A percentile compares a stretch with the other conserved stretches of the same genome.
Conservation (phyloP, 768 basidiomycete species). For the Kwoniella dejecticola region DNA sequence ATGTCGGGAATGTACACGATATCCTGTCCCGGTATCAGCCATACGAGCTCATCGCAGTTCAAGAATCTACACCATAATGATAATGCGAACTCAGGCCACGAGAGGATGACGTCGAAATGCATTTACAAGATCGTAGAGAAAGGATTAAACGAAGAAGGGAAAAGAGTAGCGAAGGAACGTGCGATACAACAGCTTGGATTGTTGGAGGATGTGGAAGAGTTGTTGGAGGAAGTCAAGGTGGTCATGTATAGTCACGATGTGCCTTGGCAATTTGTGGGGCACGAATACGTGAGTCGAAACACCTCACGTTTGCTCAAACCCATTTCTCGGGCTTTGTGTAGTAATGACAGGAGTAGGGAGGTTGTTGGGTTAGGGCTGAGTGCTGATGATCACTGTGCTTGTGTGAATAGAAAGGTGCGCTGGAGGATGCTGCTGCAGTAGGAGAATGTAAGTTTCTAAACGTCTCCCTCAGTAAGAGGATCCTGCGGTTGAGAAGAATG, state of each 20-base stretch:
- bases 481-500: no score
- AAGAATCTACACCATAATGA: no score
- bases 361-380: not conserved
- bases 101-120: constrained; percentile 21
- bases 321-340: no score
- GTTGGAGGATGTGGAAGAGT: constrained; percentile 37
- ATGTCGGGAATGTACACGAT: constrained; percentile 48
- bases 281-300: constrained; percentile 47
- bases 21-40: constrained; percentile 33
- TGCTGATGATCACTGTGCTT: not conserved
- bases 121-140: constrained; percentile 31
- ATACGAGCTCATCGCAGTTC: not conserved
- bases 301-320: not conserved
- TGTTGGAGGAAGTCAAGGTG: constrained; percentile 39
- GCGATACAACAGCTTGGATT: constrained; percentile 43
- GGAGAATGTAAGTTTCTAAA: constrained; percentile 46
- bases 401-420: constrained; percentile 42
- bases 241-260: constrained; percentile 52
- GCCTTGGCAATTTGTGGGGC: constrained; percentile 51
- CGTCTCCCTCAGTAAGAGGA: not conserved
- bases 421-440: constrained; percentile 46
- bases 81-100: not conserved
- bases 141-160: constrained; percentile 42
- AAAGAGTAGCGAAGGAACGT: constrained; percentile 35
- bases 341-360: no score